Conservation (phyloP, 1,284 basidiomycete species). For the Trichosporon sp. region DNA sequence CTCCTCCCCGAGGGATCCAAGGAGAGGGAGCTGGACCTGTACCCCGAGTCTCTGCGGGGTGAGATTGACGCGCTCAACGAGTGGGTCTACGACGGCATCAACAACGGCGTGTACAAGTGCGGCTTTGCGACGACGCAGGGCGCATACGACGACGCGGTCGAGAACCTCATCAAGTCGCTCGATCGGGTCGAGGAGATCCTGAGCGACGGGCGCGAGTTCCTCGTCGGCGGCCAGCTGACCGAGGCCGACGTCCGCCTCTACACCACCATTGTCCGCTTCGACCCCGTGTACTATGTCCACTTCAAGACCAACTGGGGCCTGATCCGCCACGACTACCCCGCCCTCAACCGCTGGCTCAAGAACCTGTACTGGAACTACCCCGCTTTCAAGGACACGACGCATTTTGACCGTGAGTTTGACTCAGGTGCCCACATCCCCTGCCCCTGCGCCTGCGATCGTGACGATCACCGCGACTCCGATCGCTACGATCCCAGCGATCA, state of each 20-base stretch:
- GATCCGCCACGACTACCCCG: conserved; percentile 71
- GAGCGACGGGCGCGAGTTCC: conserved; percentile 71
- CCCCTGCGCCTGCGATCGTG: neutral
- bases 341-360: conserved; percentile 78
- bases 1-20: conserved; percentile 64
- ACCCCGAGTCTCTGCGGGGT: conserved; percentile 69
- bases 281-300: conserved; percentile 85
- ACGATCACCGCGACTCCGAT: neutral
- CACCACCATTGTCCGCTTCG: conserved; percentile 82
- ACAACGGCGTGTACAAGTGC: conserved; percentile 74
- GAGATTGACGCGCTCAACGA: conserved; percentile 87
- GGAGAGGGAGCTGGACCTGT: conserved; percentile 70
- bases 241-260: conserved; percentile 89
- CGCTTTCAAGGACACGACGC: conserved; percentile 84
- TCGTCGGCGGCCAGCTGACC: conserved; percentile 78
- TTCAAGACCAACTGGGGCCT: conserved; percentile 92
- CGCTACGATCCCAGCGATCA: neutral
- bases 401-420: conserved; percentile 64
- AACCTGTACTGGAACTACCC: conserved; percentile 87
- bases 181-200: conserved; percentile 80
- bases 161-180: conserved; percentile 71
- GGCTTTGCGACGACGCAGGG: conserved; percentile 83
- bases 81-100: conserved; percentile 73
- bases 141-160: conserved; percentile 79
- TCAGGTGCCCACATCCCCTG: neutral